Base-by-base conservation (phyloP, 140 eudicot genomes). In the Stevia rebaudiana region DNA sequence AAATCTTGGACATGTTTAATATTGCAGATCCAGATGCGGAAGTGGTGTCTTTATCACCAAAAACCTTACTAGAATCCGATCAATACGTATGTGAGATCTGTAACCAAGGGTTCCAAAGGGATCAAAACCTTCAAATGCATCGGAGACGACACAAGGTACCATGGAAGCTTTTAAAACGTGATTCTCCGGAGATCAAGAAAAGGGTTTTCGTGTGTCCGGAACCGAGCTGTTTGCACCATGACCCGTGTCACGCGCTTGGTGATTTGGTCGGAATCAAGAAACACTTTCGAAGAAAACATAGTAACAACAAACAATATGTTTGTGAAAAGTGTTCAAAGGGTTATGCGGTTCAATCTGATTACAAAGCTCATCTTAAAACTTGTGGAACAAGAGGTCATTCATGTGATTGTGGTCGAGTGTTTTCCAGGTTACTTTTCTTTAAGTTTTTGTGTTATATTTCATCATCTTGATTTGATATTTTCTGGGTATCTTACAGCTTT, bases 341-440 rank as follows among this genome's bases (percentile, higher is more conserved):
- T 3, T 84, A 84, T 31, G 90, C 90, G 21, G 90, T 84, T 63
- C 90, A 84, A 55, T 84, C 90, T 12, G 90, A 84, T 78, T 84
- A 77, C 8, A 84, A 84, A 69, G 90, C 90, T 11, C 90, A 84
- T 75, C 86, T 84, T 68, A 84, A 84, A 48, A 84, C 90, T 24
- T 84, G 90, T 46, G 90, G 90, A 11, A 84, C 90, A 12, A 70
- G 90, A 70, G 90, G 90, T 67, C 90, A 84, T 78, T 84, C 90
- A 47, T 84, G 90, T 47, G 90, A 84, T 70, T 84, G 90, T 75
- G 90, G 90, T 49, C 77, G 90, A 18, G 90, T 84, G 58, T 84
- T 84, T 72, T 84, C 90, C 84, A 84, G 90, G 90, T 84, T n/a
- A 19, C 18, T 30, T 24, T 55, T 3, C 9, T 30, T 23, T 41